These are phyloP conservation scores for Xerocomus nothofagi DNA, from an alignment of 1,284 basidiomycete species.

Conservation along the genomic window DNA sequence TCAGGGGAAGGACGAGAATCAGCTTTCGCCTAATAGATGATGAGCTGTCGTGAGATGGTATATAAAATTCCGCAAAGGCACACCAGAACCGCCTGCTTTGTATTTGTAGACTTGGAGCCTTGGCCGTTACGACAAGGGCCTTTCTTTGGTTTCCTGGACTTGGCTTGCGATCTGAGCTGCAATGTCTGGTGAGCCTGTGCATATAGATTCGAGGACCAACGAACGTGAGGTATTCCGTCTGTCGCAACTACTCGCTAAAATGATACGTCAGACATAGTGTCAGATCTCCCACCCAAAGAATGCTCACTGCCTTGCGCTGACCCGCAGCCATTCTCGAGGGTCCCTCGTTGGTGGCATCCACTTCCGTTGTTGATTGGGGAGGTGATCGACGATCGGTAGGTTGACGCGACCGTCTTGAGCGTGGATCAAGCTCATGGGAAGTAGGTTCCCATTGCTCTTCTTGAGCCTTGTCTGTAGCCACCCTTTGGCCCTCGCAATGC, in stretches of 20 bases:
- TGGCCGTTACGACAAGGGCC: too few relatives aligned
- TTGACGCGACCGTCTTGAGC: too few relatives aligned
- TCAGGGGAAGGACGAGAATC: too few relatives aligned
- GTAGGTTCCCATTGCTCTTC: not conserved
- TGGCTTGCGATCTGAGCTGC: not conserved
- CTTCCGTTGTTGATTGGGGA: not conserved
- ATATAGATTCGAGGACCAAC: not conserved
- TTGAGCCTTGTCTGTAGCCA: not conserved
- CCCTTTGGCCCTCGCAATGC: not conserved
- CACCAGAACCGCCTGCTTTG: too few relatives aligned
- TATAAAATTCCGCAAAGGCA: too few relatives aligned
- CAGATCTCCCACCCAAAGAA: too few relatives aligned
- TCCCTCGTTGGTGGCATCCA: too few relatives aligned
- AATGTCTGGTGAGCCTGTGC: not conserved
- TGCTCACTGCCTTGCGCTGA: not conserved
- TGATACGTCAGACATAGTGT: not conserved
- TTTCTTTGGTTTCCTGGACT: too few relatives aligned
- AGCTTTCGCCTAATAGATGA: too few relatives aligned
- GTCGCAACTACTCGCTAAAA: not conserved
- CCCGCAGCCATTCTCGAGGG: not conserved
- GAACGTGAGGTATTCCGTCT: not conserved
- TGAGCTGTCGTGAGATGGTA: too few relatives aligned
- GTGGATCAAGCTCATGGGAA: not conserved
- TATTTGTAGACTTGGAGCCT: too few relatives aligned
- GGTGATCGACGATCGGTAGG: not conserved